Conservation (phyloP, 2,329 filamentous ascomycete genomes). For the Cercospora zeina region DNA sequence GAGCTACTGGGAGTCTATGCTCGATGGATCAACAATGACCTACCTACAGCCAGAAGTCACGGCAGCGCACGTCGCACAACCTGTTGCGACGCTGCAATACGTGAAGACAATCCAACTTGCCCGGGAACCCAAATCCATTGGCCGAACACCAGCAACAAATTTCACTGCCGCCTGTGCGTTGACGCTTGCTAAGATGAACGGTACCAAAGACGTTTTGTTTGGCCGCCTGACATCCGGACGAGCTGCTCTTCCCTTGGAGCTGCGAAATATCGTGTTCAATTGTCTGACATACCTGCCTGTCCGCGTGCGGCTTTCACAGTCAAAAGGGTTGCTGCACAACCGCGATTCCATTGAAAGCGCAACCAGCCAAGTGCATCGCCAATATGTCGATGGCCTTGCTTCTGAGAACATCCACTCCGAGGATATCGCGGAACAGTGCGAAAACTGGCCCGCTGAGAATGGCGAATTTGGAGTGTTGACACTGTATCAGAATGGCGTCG, state of each 20-base stretch:
- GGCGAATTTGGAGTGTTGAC: constrained; percentile 1
- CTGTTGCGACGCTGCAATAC: background rate
- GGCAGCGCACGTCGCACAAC: background rate
- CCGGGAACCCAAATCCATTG: background rate
- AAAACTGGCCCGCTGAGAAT: background rate
- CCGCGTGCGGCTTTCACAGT: background rate
- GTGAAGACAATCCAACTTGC: background rate
- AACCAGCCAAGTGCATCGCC: constrained; percentile 1
- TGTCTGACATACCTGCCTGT: constrained; percentile 6
- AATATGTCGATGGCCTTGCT: background rate
- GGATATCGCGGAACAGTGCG: background rate
- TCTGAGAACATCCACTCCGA: background rate
- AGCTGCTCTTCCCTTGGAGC: background rate
- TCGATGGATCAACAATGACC: constrained; percentile 1
- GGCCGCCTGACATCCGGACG: constrained; percentile 16
- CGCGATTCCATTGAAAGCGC: too few relatives aligned
- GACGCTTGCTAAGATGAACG: background rate
- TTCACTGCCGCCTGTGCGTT: constrained; percentile 15
- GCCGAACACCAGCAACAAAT: constrained; percentile 11
- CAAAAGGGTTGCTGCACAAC: background rate
- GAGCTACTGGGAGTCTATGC: constrained; percentile 5
- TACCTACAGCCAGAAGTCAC: background rate
- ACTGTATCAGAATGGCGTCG: background rate
- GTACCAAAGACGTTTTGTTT: constrained; percentile 11
- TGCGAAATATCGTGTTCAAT: constrained; percentile 4